These are phyloP conservation scores for Lachancea waltii DNA, from an alignment of 805 yeast species.

Conservation along the genomic window DNA sequence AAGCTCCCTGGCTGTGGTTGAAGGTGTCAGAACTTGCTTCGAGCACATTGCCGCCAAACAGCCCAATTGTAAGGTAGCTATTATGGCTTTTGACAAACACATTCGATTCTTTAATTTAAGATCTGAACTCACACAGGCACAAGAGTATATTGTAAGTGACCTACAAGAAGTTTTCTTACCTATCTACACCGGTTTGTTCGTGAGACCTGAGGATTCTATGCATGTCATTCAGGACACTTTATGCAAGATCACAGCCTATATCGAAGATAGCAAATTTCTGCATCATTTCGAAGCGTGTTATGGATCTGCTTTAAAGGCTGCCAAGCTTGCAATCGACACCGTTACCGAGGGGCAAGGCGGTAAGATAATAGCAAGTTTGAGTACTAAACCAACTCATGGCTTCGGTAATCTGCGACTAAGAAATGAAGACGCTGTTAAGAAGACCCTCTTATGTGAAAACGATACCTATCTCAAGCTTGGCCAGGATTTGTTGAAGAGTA, in stretches of 20 bases:
- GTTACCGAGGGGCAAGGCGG: conserved; percentile 65
- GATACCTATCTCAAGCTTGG: conserved; percentile 57
- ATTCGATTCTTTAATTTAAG: conserved; percentile 68
- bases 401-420: conserved; percentile 57
- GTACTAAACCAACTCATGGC: conserved; percentile 73
- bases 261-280: conserved; percentile 25
- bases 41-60: conserved; percentile 29
- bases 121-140: conserved; percentile 48
- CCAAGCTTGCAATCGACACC: conserved; percentile 50
- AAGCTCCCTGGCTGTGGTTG: conserved; percentile 47
- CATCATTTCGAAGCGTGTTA: conserved; percentile 53
- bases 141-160: conserved; percentile 59
- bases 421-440: conserved; percentile 40
- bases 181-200: conserved; percentile 67
- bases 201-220: conserved; percentile 63
- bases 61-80: conserved; percentile 50
- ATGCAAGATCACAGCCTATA: conserved; percentile 38
- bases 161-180: conserved; percentile 63
- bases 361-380: conserved; percentile 61
- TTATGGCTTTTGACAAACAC: conserved; percentile 68
- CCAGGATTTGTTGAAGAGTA: conserved; percentile 45
- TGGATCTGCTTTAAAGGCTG: conserved; percentile 73
- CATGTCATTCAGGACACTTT: conserved; percentile 62
- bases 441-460: conserved; percentile 50
- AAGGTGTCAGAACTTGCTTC: conserved; percentile 58